Evolutionary conservation across 495 filamentous ascomycete species (phyloP).

Genomic region (Neurospora africana): DNA sequence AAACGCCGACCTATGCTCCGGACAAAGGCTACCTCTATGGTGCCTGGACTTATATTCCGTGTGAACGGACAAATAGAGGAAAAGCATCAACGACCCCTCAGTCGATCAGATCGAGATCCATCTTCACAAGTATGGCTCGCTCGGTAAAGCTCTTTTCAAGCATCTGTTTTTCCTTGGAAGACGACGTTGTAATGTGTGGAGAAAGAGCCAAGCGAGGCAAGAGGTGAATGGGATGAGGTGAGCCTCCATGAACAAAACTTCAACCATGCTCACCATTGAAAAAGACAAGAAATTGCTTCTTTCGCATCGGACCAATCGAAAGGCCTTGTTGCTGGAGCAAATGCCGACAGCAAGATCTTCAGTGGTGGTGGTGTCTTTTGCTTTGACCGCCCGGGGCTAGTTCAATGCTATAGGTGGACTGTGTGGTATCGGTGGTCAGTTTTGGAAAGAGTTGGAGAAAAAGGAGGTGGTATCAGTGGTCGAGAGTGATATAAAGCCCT

Average conservation of each 20-base stretch:
- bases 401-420: background rate
- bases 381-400: background rate
- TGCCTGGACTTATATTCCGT: background rate
- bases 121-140: background rate
- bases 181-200: background rate
- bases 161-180: background rate
- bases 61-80: too few species aligned
- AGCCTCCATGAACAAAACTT: background rate
- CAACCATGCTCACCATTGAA: background rate
- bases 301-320: conserved; percentile 8
- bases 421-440: background rate
- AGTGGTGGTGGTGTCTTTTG: background rate
- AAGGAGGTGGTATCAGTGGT: background rate
- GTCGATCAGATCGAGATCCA: background rate
- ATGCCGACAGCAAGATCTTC: conserved; percentile 10
- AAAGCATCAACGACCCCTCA: background rate
- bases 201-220: background rate
- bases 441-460: background rate
- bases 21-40: background rate
- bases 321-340: conserved; percentile 2
- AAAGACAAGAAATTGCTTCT: conserved; percentile 4
- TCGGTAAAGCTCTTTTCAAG: background rate
- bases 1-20: background rate
- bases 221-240: background rate
- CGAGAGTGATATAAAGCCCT: background rate